Evolutionary conservation across 2,329 filamentous ascomycete genomes (phyloP).

Genomic region (Acrodontium crateriforme): DNA sequence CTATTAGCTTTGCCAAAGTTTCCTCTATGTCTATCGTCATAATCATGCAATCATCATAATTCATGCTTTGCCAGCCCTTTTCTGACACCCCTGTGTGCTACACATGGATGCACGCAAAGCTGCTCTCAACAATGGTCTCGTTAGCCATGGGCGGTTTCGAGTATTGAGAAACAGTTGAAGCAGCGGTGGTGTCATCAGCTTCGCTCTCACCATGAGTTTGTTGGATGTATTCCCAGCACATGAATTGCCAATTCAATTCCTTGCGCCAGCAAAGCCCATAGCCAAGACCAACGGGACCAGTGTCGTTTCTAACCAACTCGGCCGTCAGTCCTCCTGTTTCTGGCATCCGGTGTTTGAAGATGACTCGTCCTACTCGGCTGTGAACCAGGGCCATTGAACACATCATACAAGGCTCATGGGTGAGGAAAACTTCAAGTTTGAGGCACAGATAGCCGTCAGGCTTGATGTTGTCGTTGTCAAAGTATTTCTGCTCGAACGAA

Average conservation of each 20-base stretch:
- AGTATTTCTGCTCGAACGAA: constrained; percentile 50
- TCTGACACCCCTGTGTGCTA: constrained; percentile 20
- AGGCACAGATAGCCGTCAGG: constrained; percentile 86
- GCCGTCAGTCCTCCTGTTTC: constrained; percentile 71
- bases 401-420: constrained; percentile 91
- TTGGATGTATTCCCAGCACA: constrained; percentile 54
- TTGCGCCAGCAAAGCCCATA: constrained; percentile 53
- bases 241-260: constrained; percentile 74
- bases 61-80: constrained; percentile 19
- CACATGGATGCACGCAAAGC: constrained; percentile 24
- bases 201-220: constrained; percentile 1
- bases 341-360: constrained; percentile 69
- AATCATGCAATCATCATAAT: constrained; percentile 13
- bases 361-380: constrained; percentile 74
- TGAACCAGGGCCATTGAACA: constrained; percentile 95
- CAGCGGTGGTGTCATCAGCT: constrained; percentile 1
- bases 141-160: constrained; percentile 8
- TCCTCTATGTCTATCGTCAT: neutral
- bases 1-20: too few relatives aligned
- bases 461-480: constrained; percentile 48
- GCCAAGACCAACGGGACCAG: constrained; percentile 26
- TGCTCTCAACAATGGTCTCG: constrained; percentile 19
- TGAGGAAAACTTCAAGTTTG: constrained; percentile 82
- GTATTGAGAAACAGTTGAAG: constrained; percentile 4
- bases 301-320: constrained; percentile 36